A percentile compares a stretch with the other conserved stretches of the same genome.
Evolutionary conservation across 2,329 filamentous ascomycete species (phyloP).

Genomic region (Talaromyces sp.): DNA sequence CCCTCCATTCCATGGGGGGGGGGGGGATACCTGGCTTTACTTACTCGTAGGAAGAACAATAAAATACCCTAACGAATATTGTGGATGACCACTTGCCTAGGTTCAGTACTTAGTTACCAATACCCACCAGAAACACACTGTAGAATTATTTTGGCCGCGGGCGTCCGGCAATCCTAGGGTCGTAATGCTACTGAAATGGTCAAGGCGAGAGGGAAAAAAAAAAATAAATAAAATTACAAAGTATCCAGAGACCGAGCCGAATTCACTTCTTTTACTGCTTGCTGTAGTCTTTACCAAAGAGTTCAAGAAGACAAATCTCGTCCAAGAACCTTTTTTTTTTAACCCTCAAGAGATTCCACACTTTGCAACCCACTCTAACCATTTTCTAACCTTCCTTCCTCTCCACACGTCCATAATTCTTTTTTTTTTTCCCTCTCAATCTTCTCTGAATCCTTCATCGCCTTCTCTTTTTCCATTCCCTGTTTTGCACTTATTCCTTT

Average conservation of each 20-base stretch:
- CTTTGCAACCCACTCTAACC: slow-evolving; percentile 12
- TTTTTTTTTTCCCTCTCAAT: background rate
- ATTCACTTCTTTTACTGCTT: background rate
- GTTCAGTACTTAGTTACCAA: background rate
- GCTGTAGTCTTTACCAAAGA: background rate
- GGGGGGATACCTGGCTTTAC: background rate
- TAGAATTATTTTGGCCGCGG: slow-evolving; percentile 20
- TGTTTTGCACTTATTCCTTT: slow-evolving; percentile 19
- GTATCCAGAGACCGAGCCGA: slow-evolving; percentile 10
- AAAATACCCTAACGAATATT: background rate
- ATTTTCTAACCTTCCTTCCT: slow-evolving; percentile 4
- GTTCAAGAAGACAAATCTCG: background rate
- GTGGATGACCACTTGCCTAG: background rate
- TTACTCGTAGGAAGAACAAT: background rate
- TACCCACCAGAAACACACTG: slow-evolving; percentile 7
- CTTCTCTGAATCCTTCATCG: slow-evolving; percentile 6
- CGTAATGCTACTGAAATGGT: background rate
- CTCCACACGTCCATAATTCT: slow-evolving; percentile 7
- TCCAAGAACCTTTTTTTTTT: slow-evolving; percentile 21
- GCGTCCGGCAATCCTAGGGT: slow-evolving; percentile 24
- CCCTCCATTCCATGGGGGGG: background rate
- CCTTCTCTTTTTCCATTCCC: slow-evolving; percentile 22
- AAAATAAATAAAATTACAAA: slow-evolving; percentile 12
- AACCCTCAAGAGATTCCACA: slow-evolving; percentile 19
- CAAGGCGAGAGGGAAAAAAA: background rate